phyloP scores from a whole-genome alignment of 306 rosid genomes.

The peach (Prunus persica) region Prunus_persica_NCBIv2 NC_034010.1:22880001-22880500 shows the following conservation, averaged over 20 bases:
- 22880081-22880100: slow-evolving; percentile 1
- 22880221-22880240: not conserved
- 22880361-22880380: not conserved
- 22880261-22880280: too few relatives aligned
- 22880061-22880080: slow-evolving; percentile 1
- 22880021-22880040: not conserved
- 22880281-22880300: not conserved
- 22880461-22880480: too few relatives aligned
- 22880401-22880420: not conserved
- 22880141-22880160: not conserved
- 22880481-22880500: too few relatives aligned
- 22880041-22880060: not conserved
- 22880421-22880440: too few relatives aligned
- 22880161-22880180: slow-evolving; percentile 20
- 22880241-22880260: not conserved
- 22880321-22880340: not conserved
- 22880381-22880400: not conserved
- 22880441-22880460: too few relatives aligned
- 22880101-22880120: not conserved
- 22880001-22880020: slow-evolving; percentile 15
- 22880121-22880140: not conserved
- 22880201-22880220: not conserved
- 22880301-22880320: not conserved
- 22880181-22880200: not conserved
- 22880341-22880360: not conserved